Evolutionary conservation across 2,329 filamentous ascomycete genomes (phyloP).

Genomic region (Trichoderma koningii): DNA sequence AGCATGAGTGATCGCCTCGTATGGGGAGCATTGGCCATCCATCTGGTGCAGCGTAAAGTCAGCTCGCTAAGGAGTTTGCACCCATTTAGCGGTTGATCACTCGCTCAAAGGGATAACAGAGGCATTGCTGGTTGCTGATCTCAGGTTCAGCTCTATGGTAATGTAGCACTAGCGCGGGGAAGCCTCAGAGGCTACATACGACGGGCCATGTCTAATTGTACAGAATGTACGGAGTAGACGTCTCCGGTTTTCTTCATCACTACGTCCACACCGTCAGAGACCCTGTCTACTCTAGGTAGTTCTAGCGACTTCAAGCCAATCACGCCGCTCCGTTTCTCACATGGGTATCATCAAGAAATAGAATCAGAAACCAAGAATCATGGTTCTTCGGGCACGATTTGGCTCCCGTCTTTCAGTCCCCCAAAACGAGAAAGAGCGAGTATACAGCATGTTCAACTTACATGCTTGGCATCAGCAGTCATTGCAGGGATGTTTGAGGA

Average conservation of each 20-base stretch:
- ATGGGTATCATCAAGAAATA: neutral
- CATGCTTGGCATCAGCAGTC: too few species aligned
- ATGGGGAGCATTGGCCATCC: neutral
- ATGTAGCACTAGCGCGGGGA: neutral
- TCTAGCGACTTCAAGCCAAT: neutral
- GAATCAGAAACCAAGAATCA: neutral
- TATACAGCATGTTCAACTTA: too few species aligned
- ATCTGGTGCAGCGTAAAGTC: neutral
- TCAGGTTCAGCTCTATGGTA: neutral
- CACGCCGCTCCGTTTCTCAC: neutral
- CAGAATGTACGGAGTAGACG: too few species aligned
- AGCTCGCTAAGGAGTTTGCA: neutral
- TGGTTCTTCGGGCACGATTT: too few species aligned
- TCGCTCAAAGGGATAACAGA: neutral
- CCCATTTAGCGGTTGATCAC: neutral
- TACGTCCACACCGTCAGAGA: conserved; percentile 2
- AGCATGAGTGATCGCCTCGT: neutral
- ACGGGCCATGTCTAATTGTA: neutral
- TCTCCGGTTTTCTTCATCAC: neutral
- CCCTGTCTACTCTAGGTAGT: neutral
- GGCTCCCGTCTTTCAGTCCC: too few species aligned
- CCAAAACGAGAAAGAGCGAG: too few species aligned
- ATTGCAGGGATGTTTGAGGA: too few species aligned
- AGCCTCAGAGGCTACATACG: neutral
- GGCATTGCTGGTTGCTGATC: neutral